A percentile compares a stretch with the other conserved stretches of the same genome.
phyloP scores from a whole-genome alignment of 2,329 filamentous ascomycete genomes.

The Aureobasidium sp. region DNA sequence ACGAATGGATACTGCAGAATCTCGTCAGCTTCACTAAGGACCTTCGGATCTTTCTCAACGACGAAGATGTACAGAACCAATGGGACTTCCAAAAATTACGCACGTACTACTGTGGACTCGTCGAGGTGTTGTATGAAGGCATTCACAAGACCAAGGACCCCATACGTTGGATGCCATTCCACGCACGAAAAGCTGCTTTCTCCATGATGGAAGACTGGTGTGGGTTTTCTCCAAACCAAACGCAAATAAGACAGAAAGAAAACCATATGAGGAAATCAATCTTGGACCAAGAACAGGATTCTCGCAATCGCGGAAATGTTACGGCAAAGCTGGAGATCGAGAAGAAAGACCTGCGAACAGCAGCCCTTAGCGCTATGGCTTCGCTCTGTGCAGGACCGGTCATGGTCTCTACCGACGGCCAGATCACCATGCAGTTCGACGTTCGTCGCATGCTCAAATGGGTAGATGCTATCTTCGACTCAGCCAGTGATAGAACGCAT shows the following conservation, averaged over 20 bases:
- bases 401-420: conserved; percentile 79
- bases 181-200: conserved; percentile 90
- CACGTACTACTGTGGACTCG: conserved; percentile 86
- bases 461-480: conserved; percentile 92
- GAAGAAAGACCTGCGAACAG: conserved; percentile 82
- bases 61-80: conserved; percentile 88
- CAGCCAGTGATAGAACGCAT: conserved; percentile 85
- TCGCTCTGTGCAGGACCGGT: conserved; percentile 78
- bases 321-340: conserved; percentile 95
- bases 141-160: conserved; percentile 80
- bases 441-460: conserved; percentile 86
- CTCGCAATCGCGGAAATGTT: conserved; percentile 67
- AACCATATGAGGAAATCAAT: conserved; percentile 81
- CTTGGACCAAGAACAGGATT: conserved; percentile 66
- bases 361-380: conserved; percentile 92
- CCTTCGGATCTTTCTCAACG: conserved; percentile 87
- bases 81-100: conserved; percentile 89
- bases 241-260: conserved; percentile 72
- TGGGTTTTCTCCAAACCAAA: conserved; percentile 87
- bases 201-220: conserved; percentile 99
- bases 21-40: conserved; percentile 86
- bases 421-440: conserved; percentile 83
- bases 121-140: conserved; percentile 88
- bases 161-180: conserved; percentile 93
- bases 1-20: conserved; percentile 77